Evolutionary conservation across 805 yeast genomes (phyloP), one percentile per base, ranked within the genome.

Genomic region (Cyberlindnera meyerae): DNA sequence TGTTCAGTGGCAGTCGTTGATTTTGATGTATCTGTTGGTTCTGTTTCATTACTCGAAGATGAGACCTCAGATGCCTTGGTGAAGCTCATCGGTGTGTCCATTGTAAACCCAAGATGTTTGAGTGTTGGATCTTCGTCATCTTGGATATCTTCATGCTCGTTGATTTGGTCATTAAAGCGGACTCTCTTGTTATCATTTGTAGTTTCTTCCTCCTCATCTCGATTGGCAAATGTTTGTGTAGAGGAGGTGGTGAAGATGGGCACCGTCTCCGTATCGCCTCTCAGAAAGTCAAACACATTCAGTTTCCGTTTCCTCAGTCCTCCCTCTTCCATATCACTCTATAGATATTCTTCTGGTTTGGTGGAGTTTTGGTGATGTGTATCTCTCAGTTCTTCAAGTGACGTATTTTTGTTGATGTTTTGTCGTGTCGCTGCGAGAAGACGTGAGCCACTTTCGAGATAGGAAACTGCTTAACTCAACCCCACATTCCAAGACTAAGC

Each of bases 111-210:
- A 13, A 22, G 11, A 24, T 14, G 17, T 8, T 39, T 34, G 30
- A 28, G 11, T 15, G 18, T 18, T 24, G 17, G 8, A 14, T 22
- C 22, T n/a, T 29, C 35, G 14, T 40, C 33, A 4, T 49, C 54
- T 8, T n/a, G n/a, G n/a, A n/a, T n/a, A n/a, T n/a, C n/a, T n/a
- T n/a, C n/a, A n/a, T n/a, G n/a, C n/a, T n/a, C n/a, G n/a, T 36
- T 40, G 9, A 9, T 12, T 14, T 9, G 7, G 14, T 12, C 27
- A 24, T 8, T 12, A 12, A 11, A 14, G 5, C 33, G 44, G 20
- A 47, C 58, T 5, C 49, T 52, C 14, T 55, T 56, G 14, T 47
- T 55, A 18, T 29, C 38, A 7, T 25, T 24, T 7, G 9, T 14
- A 9, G 27, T 8, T 24, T 24, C 39, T 8, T 14, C 17, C 6